A percentile compares a stretch with the other conserved stretches of the same genome.
These are phyloP conservation scores for Acanthamoeba quina DNA, from an alignment of 208 protist genomes.

Conservation along the genomic window DNA sequence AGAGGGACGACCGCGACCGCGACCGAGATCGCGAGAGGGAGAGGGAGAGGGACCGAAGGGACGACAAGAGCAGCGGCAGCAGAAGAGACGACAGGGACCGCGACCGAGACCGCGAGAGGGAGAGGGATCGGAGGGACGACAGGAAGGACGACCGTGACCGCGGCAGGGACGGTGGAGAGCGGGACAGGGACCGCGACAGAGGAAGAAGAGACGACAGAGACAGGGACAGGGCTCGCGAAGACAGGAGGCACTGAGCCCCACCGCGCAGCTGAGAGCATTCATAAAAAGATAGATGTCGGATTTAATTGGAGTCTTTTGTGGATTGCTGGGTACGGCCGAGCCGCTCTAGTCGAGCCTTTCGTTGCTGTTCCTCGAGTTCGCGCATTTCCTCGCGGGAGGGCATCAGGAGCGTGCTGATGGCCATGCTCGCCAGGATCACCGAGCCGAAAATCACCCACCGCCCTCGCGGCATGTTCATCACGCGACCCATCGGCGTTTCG, in stretches of 20 bases:
- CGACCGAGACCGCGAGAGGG: too few species aligned
- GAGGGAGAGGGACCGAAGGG: neutral
- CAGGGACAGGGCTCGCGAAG: neutral
- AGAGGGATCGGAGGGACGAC: neutral
- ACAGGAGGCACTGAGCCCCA: neutral
- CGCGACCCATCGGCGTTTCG: neutral
- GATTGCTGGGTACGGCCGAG: neutral
- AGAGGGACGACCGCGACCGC: neutral
- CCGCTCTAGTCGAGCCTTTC: neutral
- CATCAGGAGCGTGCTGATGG: neutral
- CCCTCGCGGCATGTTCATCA: neutral
- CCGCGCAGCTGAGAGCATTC: too few species aligned
- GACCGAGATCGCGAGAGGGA: conserved; percentile 5
- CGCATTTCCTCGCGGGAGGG: neutral
- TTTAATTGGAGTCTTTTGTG: neutral
- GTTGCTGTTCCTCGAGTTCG: conserved; percentile 16
- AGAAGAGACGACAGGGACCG: neutral
- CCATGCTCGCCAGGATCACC: neutral
- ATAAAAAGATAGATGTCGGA: too few species aligned
- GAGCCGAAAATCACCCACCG: conserved; percentile 1
- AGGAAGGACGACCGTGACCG: neutral
- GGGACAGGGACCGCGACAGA: neutral
- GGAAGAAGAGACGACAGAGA: neutral
- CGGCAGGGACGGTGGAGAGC: neutral
- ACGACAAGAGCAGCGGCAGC: neutral